phyloP scores from a whole-genome alignment of 495 filamentous ascomycete genomes.

The Xylaria intraflava region DNA sequence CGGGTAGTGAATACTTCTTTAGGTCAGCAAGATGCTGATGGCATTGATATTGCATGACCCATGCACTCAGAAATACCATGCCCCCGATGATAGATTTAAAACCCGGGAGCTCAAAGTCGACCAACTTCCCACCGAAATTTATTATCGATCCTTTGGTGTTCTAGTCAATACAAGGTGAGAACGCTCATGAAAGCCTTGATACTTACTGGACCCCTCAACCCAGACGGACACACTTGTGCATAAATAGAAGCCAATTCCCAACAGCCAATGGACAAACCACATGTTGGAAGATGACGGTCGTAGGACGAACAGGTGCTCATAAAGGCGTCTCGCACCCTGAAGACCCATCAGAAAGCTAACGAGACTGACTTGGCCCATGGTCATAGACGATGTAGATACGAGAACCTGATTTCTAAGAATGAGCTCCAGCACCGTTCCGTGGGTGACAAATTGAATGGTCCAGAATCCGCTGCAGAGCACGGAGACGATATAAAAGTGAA shows the following conservation, averaged over 20 bases:
- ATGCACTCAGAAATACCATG: slow-evolving; percentile 66
- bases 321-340: slow-evolving; percentile 68
- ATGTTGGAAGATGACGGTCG: slow-evolving; percentile 63
- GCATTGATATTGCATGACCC: slow-evolving; percentile 69
- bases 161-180: slow-evolving; percentile 14
- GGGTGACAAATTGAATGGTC: slow-evolving; percentile 56
- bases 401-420: slow-evolving; percentile 26
- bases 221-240: slow-evolving; percentile 66
- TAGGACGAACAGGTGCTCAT: slow-evolving; percentile 59
- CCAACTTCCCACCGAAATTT: slow-evolving; percentile 16
- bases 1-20: slow-evolving; percentile 77
- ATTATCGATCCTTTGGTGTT: slow-evolving; percentile 17
- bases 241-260: slow-evolving; percentile 75
- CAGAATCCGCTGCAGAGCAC: slow-evolving; percentile 69
- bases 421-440: slow-evolving; percentile 45
- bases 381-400: slow-evolving; percentile 45
- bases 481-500: slow-evolving; percentile 75
- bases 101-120: slow-evolving; percentile 40
- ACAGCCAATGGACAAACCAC: slow-evolving; percentile 74
- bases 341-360: slow-evolving; percentile 64
- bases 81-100: slow-evolving; percentile 55
- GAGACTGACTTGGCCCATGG: slow-evolving; percentile 57
- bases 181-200: neutral
- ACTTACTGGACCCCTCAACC: slow-evolving; percentile 76
- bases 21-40: slow-evolving; percentile 75